Base-by-base conservation (phyloP, 1,139 yeast species). In the Eremothecium coryli region DNA sequence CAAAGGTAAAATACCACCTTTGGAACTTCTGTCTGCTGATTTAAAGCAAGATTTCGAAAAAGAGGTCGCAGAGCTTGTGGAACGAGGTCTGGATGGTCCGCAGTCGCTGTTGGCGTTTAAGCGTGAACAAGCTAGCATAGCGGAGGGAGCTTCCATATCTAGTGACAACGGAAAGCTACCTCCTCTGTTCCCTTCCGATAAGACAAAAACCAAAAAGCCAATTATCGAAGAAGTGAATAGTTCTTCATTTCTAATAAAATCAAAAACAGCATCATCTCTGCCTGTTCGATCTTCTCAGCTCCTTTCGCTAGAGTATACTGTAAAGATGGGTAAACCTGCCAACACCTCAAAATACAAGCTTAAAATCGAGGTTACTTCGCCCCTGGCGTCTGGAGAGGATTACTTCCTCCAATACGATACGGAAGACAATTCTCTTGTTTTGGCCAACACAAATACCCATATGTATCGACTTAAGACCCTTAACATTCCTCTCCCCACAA, bases 1-100 rank as follows among this genome's bases (percentile, higher is more conserved):
- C 36, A 80, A 80, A 57, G 88, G 88, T 1, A 65, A 62, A 7
- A 46, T 49, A 4, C 48, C 54, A 11, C 32, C 39, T 5, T 33
- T 47, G 13, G 50, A 53, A 27, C 30, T 51, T 15, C 25, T 44
- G 18, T 32, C 31, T n/a, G 38, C 40, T 15, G 52, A 49, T 13
- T 26, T 47, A 24, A 35, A 41, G 9, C 38, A 33, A 7, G 42
- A 45, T 29, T 36, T 36, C 26, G 35, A 41, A 26, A 36, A 37
- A 17, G 43, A 42, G 17, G 40, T 42, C 7, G 39, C 41, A 5
- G 28, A 37, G 23, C 33, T 42, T 17, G 29, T 40, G 5, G 31
- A 48, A 15, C 33, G 38, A 12, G 42, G 36, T 8, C 26, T 26
- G 8, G 33, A 35, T 4, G 46, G 43, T 18, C 51, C 54, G 10